Base-by-base conservation (phyloP, 768 basidiomycete species). In the Boletus insuetus region DNA sequence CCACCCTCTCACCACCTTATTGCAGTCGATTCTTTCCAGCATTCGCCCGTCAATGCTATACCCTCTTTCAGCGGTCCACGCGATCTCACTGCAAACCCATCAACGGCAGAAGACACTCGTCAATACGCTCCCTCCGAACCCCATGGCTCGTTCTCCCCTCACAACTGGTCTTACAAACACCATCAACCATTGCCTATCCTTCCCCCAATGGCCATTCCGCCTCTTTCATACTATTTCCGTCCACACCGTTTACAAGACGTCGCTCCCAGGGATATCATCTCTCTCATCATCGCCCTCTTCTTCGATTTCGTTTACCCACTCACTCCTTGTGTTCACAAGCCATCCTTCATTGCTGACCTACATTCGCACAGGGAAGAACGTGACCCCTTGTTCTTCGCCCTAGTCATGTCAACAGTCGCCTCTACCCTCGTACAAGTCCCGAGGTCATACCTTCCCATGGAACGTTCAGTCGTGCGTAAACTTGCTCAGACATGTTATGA, bases 271-370 rank as follows among this genome's bases (percentile, higher is more conserved):
- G 87, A 90, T 54, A 88, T 86, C 6, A 85, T 94, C 46, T 82
- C 83, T 39, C 82, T 90, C 55, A 89, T 96, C 61, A 85, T 94
- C 58, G 81, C 87, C 38, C 82, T 95, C 13, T 97, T 93, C 75
- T 96, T 95, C 68, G 94, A 95, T 69, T 96, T 91, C 67, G 91
- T 95, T 46, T 94, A 94, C 70, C 89, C 91, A 10, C 79, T 96
- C 32, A 95, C 91, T 10, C 94, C 94, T 6, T 93, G 90, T 69
- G 75, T 97, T 42, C 94, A 97, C 74, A 89, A 89, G 66, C 91
- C 91, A 26, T 90, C 89, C 2, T 94, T 94, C 69, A 87, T 93
- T 83, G 87, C 89, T n/a, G 94, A 94, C 73, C 76, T 97, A 31
- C 84, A 87, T 58, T 77, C 83, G 0, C 82, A 82, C 41, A 73